phyloP scores from a whole-genome alignment of 768 basidiomycete species.

The Suillus cothurnatus region DNA sequence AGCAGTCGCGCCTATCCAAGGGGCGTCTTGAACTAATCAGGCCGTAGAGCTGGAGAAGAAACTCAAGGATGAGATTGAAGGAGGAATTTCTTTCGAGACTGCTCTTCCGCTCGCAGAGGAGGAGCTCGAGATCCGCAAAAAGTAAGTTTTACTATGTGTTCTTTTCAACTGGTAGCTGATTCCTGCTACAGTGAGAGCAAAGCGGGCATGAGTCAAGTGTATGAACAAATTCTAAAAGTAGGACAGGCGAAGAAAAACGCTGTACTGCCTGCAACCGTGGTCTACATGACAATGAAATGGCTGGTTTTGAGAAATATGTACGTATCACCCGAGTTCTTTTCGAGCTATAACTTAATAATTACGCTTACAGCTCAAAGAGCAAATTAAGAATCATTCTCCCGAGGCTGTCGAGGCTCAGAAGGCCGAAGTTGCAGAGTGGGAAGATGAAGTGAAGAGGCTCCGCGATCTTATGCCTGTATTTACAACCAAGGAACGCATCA shows the following conservation, averaged over 20 bases:
- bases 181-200: constrained; percentile 20
- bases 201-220: constrained; percentile 48
- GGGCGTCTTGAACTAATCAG: not conserved
- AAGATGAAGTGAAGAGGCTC: constrained; percentile 52
- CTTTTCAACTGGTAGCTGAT: constrained; percentile 3
- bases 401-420: constrained; percentile 43
- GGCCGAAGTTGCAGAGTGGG: constrained; percentile 61
- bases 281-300: constrained; percentile 54
- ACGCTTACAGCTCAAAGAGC: constrained; percentile 55
- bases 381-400: constrained; percentile 58
- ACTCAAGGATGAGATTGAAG: constrained; percentile 42
- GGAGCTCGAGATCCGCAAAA: constrained; percentile 19
- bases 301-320: constrained; percentile 73
- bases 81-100: constrained; percentile 43
- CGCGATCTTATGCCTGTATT: constrained; percentile 64
- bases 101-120: constrained; percentile 45
- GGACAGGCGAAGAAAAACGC: constrained; percentile 65
- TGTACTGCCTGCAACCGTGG: constrained; percentile 80
- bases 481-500: constrained; percentile 54
- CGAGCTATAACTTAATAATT: constrained; percentile 2
- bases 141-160: constrained; percentile 15
- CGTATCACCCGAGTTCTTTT: constrained; percentile 25
- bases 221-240: constrained; percentile 51
- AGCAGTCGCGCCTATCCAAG: constrained; percentile 15
- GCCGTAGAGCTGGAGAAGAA: constrained; percentile 52